These are phyloP conservation scores for Neurospora sp. DNA, from an alignment of 495 filamentous ascomycete species.

Conservation along the genomic window DNA sequence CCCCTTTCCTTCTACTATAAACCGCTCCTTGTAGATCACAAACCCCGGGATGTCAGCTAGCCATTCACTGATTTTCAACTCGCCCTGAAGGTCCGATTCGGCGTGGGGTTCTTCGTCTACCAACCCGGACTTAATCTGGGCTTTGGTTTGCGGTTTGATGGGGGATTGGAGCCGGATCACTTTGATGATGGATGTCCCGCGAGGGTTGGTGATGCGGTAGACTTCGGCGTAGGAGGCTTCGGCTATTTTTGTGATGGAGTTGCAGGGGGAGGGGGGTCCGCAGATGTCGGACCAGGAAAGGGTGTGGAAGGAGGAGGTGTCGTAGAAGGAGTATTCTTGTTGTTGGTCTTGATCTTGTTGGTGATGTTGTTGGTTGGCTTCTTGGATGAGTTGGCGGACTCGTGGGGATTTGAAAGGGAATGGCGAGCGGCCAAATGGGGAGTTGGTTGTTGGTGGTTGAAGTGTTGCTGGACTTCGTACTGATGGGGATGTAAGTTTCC, in stretches of 20 bases:
- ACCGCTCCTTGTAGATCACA: constrained; percentile 73
- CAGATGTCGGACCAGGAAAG: constrained; percentile 44
- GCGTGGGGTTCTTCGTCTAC: constrained; percentile 40
- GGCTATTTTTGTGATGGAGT: constrained; percentile 51
- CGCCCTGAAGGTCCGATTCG: constrained; percentile 35
- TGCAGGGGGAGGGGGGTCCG: constrained; percentile 18
- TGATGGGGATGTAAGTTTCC: not conserved
- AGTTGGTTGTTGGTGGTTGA: not conserved
- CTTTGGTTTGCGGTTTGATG: constrained; percentile 34
- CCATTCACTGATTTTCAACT: constrained; percentile 60
- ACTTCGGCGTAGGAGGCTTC: constrained; percentile 62
- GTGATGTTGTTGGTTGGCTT: not conserved
- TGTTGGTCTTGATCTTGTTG: not conserved
- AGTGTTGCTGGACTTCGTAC: not conserved
- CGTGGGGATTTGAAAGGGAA: not conserved
- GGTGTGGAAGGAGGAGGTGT: constrained; percentile 17
- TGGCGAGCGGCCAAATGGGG: not conserved
- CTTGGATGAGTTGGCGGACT: not conserved
- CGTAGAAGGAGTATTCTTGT: not conserved
- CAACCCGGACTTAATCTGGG: constrained; percentile 34
- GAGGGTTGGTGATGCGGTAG: constrained; percentile 45
- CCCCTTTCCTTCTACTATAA: constrained; percentile 61
- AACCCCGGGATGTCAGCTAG: constrained; percentile 79
- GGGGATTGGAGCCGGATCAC: constrained; percentile 38
- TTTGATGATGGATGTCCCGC: constrained; percentile 43